phyloP scores from a whole-genome alignment of 148 eudicot species.

The Polygonum maritimum region DNA sequence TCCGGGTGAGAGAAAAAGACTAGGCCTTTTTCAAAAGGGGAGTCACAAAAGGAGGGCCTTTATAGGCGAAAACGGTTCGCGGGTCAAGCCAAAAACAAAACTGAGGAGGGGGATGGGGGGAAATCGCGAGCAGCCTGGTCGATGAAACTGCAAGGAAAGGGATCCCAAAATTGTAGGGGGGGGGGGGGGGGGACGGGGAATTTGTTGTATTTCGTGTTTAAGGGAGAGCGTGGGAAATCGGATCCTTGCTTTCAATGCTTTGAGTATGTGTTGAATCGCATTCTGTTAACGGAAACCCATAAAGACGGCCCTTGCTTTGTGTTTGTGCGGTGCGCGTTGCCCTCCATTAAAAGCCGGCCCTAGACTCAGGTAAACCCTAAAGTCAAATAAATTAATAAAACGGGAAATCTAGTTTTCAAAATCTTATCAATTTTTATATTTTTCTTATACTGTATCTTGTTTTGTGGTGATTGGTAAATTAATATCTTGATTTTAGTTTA shows the following conservation, averaged over 20 bases:
- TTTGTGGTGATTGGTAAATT: no score
- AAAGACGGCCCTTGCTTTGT: not conserved
- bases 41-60: not conserved
- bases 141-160: not conserved
- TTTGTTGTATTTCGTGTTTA: not conserved
- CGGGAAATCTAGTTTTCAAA: no score
- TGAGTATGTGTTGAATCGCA: not conserved
- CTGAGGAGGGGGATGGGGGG: slow-evolving; percentile 18
- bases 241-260: no score
- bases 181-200: not conserved
- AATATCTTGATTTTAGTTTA: no score
- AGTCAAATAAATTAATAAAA: no score
- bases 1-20: not conserved
- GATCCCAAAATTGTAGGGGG: no score
- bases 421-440: no score
- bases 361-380: no score
- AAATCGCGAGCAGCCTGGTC: slow-evolving; percentile 6
- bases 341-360: not conserved
- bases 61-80: not conserved
- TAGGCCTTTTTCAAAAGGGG: not conserved
- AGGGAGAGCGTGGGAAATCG: not conserved
- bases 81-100: slow-evolving; percentile 19
- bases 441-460: no score
- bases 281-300: not conserved
- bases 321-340: not conserved